phyloP scores from a whole-genome alignment of 257 asterid genomes.

The Solanum chmielewskii region DNA sequence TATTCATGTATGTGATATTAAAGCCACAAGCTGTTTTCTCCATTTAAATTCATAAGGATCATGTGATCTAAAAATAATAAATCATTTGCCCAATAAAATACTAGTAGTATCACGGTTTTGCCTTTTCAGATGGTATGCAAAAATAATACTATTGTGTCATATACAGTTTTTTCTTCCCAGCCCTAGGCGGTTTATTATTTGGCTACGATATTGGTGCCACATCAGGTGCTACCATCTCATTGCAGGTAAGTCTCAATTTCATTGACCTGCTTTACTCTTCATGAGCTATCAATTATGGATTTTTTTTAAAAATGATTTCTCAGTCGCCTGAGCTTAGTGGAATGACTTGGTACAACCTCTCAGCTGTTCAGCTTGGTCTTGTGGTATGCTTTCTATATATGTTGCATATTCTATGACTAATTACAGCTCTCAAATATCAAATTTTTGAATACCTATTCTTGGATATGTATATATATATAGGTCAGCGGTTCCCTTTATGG shows the following conservation, averaged over 20 bases:
- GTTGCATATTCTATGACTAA: not conserved
- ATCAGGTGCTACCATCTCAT: slow-evolving; percentile 86
- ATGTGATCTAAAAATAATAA: not conserved
- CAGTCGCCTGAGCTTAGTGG: slow-evolving; percentile 96
- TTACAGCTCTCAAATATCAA: not conserved
- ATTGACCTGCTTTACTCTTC: not conserved
- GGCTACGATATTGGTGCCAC: slow-evolving; percentile 99
- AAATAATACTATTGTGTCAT: not conserved
- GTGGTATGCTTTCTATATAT: slow-evolving; percentile 47
- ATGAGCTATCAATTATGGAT: not conserved
- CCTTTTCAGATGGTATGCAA: not conserved
- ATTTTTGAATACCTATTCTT: not conserved
- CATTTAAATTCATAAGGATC: not conserved
- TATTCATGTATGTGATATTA: not conserved
- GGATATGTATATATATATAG: slow-evolving; percentile 38
- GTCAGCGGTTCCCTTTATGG: slow-evolving; percentile 99
- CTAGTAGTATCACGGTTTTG: not conserved
- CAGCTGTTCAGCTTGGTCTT: slow-evolving; percentile 88
- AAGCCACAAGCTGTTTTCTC: not conserved
- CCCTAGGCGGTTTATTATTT: slow-evolving; percentile 87
- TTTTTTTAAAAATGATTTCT: not conserved
- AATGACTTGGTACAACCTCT: slow-evolving; percentile 74
- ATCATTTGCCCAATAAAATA: not conserved
- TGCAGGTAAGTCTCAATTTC: slow-evolving; percentile 47
- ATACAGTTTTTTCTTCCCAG: slow-evolving; percentile 82